These are phyloP conservation scores for Beta lomatogona DNA, from an alignment of 179 eudicot species.

Conservation along the genomic window DNA sequence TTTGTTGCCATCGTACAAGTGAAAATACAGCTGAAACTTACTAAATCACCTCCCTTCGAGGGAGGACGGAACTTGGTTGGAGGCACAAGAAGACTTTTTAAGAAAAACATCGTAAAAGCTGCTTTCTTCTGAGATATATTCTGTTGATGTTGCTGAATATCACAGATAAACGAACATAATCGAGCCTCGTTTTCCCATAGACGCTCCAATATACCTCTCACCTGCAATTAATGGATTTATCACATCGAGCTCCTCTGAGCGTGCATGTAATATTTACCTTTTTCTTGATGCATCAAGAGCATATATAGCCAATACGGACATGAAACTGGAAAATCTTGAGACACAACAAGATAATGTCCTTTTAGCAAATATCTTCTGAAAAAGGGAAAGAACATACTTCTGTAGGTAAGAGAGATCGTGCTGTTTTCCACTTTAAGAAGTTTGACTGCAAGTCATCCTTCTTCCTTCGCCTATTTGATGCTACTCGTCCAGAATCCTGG, in stretches of 20 bases:
- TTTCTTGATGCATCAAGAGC: neutral
- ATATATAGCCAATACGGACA: slow-evolving; percentile 3
- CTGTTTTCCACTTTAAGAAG: slow-evolving; percentile 41
- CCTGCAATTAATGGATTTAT: slow-evolving; percentile 48
- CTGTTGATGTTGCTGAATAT: slow-evolving; percentile 53
- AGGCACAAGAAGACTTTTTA: slow-evolving; percentile 77
- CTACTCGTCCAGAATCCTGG: slow-evolving; percentile 21
- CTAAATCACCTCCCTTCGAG: slow-evolving; percentile 65
- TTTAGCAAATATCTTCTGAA: neutral
- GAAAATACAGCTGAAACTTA: slow-evolving; percentile 42
- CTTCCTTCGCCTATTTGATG: slow-evolving; percentile 26
- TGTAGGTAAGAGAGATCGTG: slow-evolving; percentile 55
- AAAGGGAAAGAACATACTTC: slow-evolving; percentile 47
- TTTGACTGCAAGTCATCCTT: slow-evolving; percentile 26
- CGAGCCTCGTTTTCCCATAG: slow-evolving; percentile 80
- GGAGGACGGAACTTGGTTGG: slow-evolving; percentile 95
- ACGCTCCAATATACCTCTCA: slow-evolving; percentile 44
- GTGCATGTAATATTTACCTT: neutral
- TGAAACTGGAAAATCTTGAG: neutral
- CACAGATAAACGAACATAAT: slow-evolving; percentile 73
- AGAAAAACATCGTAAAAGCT: slow-evolving; percentile 77
- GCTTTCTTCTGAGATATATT: slow-evolving; percentile 33
- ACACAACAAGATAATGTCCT: neutral
- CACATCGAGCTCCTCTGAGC: neutral
- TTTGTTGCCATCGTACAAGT: neutral